Percentiles rank a stretch among this genome's conserved stretches.
Conservation (phyloP, 1,139 yeast genomes). For the Protomyces inundatus region DNA sequence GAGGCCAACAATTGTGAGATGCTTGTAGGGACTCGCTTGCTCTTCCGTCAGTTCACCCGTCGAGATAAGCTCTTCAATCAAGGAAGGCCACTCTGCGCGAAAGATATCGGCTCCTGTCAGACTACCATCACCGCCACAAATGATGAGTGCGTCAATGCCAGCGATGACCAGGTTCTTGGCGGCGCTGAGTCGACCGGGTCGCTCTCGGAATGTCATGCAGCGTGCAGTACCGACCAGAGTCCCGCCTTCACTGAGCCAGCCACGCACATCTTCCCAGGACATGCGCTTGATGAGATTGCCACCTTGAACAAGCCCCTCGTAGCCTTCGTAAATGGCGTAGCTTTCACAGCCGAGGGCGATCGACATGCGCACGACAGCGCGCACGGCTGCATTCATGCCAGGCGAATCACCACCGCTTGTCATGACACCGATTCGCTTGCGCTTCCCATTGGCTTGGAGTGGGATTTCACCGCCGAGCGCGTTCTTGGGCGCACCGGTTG, state of each 20-base stretch:
- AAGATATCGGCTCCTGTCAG: conserved; percentile 94
- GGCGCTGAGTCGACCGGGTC: conserved; percentile 74
- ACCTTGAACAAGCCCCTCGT: conserved; percentile 69
- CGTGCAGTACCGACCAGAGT: conserved; percentile 95
- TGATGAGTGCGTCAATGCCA: conserved; percentile 91
- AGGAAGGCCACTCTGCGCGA: conserved; percentile 89
- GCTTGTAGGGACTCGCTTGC: conserved; percentile 56
- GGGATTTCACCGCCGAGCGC: conserved; percentile 21
- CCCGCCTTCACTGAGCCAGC: conserved; percentile 82
- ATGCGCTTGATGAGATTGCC: conserved; percentile 77
- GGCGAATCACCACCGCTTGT: conserved; percentile 99
- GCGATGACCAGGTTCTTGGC: conserved; percentile 77
- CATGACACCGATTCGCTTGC: conserved; percentile 80
- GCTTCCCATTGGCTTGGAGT: conserved; percentile 28
- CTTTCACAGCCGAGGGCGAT: conserved; percentile 86
- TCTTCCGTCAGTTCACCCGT: conserved; percentile 52
- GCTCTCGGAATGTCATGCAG: conserved; percentile 75
- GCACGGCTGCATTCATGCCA: conserved; percentile 94
- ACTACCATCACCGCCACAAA: conserved; percentile 99
- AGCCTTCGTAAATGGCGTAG: conserved; percentile 92
- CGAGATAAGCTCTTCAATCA: conserved; percentile 62
- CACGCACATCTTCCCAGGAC: conserved; percentile 91
- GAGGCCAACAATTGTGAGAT: conserved; percentile 84
- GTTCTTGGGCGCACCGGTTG: background rate
- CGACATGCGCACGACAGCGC: conserved; percentile 91